These are phyloP conservation scores for Harringtonia aguacate DNA, from an alignment of 2,329 filamentous ascomycete species.

Conservation along the genomic window DNA sequence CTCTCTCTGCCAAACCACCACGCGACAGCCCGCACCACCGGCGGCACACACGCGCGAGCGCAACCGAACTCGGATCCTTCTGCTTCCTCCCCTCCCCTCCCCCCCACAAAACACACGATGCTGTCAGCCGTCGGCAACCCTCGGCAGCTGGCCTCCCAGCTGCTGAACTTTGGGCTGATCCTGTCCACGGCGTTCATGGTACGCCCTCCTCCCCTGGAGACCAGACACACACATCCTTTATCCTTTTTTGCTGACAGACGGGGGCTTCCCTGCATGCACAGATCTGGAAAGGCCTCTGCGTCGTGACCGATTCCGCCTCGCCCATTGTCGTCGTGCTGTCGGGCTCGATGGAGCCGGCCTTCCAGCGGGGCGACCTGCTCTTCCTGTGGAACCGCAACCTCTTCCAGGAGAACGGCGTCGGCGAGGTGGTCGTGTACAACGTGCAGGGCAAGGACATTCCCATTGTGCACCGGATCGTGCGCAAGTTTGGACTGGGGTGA, in stretches of 20 bases:
- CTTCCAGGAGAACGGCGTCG: constrained; percentile 40
- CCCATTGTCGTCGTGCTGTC: constrained; percentile 78
- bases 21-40: too few species aligned
- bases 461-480: constrained; percentile 87
- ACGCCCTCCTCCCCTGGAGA: constrained; percentile 12
- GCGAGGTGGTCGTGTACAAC: constrained; percentile 55
- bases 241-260: neutral
- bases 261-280: constrained; percentile 14
- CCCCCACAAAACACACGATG: too few species aligned
- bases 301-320: constrained; percentile 63
- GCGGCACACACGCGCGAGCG: too few species aligned
- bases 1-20: too few species aligned
- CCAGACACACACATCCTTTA: neutral
- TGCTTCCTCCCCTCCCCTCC: too few species aligned
- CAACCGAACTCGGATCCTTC: too few species aligned
- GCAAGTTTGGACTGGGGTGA: constrained; percentile 54
- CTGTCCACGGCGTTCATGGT: constrained; percentile 88
- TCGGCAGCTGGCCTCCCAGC: constrained; percentile 68
- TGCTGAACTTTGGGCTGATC: constrained; percentile 85
- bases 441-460: constrained; percentile 91
- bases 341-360: constrained; percentile 76
- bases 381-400: constrained; percentile 67
- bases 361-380: constrained; percentile 66
- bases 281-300: constrained; percentile 83
- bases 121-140: constrained; percentile 60